Conservation (phyloP, 352 stramenopile species). For the Pseudoperonospora humuli region DNA sequence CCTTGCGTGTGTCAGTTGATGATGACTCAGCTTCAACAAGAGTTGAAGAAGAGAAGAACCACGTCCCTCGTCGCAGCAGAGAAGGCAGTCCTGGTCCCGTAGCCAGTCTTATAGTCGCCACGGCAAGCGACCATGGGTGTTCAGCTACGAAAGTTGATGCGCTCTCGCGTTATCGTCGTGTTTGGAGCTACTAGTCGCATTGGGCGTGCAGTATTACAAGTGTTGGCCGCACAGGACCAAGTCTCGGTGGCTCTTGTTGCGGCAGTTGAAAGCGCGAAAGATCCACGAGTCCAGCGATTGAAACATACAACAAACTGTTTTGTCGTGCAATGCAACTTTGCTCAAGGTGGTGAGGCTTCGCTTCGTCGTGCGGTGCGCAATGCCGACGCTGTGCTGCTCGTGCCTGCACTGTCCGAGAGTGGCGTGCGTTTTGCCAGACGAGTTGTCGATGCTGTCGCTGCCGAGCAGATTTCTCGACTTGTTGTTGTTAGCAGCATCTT, state of each 20-base stretch:
- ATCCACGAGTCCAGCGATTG: constrained; percentile 38
- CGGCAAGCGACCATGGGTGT: constrained; percentile 34
- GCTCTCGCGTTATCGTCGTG: constrained; percentile 56
- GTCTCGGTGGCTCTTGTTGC: constrained; percentile 44
- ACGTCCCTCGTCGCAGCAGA: constrained; percentile 20
- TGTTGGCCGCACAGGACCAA: constrained; percentile 30
- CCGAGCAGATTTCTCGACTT: constrained; percentile 40
- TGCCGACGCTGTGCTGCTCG: constrained; percentile 53
- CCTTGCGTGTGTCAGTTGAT: constrained; percentile 19
- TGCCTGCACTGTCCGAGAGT: constrained; percentile 48
- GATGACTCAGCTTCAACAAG: not conserved
- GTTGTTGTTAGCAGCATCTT: constrained; percentile 67
- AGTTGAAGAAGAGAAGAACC: constrained; percentile 3
- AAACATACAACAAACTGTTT: constrained; percentile 50
- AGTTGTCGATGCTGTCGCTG: constrained; percentile 46
- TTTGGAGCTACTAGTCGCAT: constrained; percentile 69
- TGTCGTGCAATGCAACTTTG: constrained; percentile 52
- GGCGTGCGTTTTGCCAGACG: constrained; percentile 59
- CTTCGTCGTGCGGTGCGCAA: constrained; percentile 60
- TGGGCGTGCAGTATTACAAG: constrained; percentile 46
- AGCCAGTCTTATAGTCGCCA: constrained; percentile 7
- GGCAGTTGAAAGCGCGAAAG: constrained; percentile 47
- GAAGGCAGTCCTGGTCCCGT: constrained; percentile 6
- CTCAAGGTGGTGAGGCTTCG: constrained; percentile 24
- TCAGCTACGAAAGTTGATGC: constrained; percentile 50